Evolutionary conservation across 1,139 yeast genomes (phyloP).

Genomic region (Lodderomyces elongisporus): DNA sequence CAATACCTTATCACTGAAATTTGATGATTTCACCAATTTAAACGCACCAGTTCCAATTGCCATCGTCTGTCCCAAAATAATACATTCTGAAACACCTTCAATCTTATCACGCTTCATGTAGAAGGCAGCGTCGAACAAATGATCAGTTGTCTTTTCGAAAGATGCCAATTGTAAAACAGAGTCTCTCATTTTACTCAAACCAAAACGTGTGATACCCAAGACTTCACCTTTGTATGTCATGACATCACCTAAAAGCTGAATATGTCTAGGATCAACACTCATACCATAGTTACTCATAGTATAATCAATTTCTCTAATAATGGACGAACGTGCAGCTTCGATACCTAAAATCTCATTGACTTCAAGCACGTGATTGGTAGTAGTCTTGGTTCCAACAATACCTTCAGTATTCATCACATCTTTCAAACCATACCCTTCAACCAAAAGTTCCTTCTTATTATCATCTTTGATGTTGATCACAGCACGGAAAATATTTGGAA

Average conservation of each 20-base stretch:
- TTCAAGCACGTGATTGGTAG: constrained; percentile 89
- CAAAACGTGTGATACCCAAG: constrained; percentile 95
- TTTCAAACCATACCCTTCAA: constrained; percentile 95
- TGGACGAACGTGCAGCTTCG: constrained; percentile 94
- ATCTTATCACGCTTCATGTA: constrained; percentile 93
- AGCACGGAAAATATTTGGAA: constrained; percentile 87
- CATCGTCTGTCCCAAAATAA: constrained; percentile 97
- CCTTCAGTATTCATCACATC: constrained; percentile 98
- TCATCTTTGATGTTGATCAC: constrained; percentile 91
- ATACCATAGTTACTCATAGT: constrained; percentile 99
- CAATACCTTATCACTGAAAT: constrained; percentile 41
- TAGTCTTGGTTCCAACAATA: constrained; percentile 80
- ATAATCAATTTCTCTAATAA: constrained; percentile 90
- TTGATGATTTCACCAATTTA: constrained; percentile 65
- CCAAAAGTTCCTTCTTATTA: constrained; percentile 82
- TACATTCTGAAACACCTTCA: constrained; percentile 98
- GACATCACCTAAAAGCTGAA: constrained; percentile 94
- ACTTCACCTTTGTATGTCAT: constrained; percentile 99
- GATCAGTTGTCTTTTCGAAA: constrained; percentile 97
- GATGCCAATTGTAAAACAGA: constrained; percentile 95
- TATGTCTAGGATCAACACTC: constrained; percentile 99
- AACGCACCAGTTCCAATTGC: constrained; percentile 96
- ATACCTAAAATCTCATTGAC: constrained; percentile 89
- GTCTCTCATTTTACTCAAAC: constrained; percentile 97
- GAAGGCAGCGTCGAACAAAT: constrained; percentile 95